Conservation (phyloP, 1,139 yeast species). For the Kodamaea alishanica region DNA sequence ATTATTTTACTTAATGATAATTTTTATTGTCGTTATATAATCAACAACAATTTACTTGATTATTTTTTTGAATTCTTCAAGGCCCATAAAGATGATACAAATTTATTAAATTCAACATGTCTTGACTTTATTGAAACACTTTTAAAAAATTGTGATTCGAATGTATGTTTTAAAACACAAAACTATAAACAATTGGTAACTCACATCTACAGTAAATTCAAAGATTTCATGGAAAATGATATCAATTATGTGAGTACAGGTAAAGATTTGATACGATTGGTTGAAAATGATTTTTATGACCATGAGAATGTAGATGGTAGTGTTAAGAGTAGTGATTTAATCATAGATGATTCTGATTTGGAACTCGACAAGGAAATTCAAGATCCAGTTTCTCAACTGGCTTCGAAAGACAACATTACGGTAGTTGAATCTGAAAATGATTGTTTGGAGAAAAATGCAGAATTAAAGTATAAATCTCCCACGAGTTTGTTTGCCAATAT, state of each 20-base stretch:
- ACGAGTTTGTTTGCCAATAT: slow-evolving; percentile 13
- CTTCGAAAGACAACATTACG: too few species aligned
- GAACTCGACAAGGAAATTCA: background rate
- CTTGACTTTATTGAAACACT: slow-evolving; percentile 64
- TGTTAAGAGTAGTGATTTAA: slow-evolving; percentile 3
- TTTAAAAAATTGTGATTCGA: slow-evolving; percentile 28
- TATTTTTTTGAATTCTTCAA: slow-evolving; percentile 50
- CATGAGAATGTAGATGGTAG: slow-evolving; percentile 4
- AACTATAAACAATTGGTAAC: slow-evolving; percentile 48
- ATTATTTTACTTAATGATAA: slow-evolving; percentile 61
- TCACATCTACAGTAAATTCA: slow-evolving; percentile 46
- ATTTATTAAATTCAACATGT: slow-evolving; percentile 72
- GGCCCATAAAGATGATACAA: slow-evolving; percentile 51
- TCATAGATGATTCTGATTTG: slow-evolving; percentile 8
- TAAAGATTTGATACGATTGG: slow-evolving; percentile 27
- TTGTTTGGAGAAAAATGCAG: slow-evolving; percentile 1
- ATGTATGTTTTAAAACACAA: slow-evolving; percentile 21
- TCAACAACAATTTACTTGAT: slow-evolving; percentile 51
- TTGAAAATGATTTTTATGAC: slow-evolving; percentile 24
- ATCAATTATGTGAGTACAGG: slow-evolving; percentile 32
- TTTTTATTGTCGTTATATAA: slow-evolving; percentile 52
- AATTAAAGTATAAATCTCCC: slow-evolving; percentile 7
- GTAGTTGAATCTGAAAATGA: too few species aligned
- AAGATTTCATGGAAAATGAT: slow-evolving; percentile 30
- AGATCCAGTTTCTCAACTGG: too few species aligned